Percentiles rank a stretch among this genome's conserved stretches.
Conservation (phyloP, 1,139 yeast species). For the Saccharomyces hybrid region DNA sequence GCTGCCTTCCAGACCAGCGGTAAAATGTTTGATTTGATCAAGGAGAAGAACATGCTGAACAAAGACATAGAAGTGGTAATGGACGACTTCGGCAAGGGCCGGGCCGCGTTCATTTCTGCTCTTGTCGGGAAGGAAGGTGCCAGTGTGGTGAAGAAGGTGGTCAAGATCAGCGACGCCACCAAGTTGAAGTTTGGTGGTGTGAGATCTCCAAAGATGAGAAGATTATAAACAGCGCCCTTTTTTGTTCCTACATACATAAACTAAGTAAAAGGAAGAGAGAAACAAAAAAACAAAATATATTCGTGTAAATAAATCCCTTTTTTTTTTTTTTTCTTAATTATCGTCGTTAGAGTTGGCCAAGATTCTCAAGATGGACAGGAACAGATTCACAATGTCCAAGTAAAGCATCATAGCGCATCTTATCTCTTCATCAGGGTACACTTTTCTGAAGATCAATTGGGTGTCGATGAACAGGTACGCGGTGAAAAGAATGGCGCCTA, state of each 20-base stretch:
- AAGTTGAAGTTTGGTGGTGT: constrained; percentile 88
- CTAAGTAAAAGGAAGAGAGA: neutral
- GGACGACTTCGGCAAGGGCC: constrained; percentile 80
- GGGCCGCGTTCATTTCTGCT: constrained; percentile 80
- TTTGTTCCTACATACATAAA: neutral
- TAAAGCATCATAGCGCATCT: constrained; percentile 71
- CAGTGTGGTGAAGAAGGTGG: constrained; percentile 53
- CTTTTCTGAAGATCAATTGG: constrained; percentile 70
- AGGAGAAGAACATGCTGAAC: constrained; percentile 48
- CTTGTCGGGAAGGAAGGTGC: constrained; percentile 86
- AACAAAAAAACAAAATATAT: neutral
- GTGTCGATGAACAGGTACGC: constrained; percentile 75
- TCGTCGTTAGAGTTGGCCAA: constrained; percentile 25
- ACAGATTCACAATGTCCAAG: constrained; percentile 75
- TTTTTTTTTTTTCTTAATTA: neutral
- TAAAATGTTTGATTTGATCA: constrained; percentile 63
- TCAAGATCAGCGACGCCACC: constrained; percentile 70
- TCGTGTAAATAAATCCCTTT: neutral
- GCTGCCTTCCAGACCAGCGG: constrained; percentile 84
- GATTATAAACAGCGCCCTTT: constrained; percentile 42
- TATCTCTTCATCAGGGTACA: constrained; percentile 80
- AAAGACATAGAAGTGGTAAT: constrained; percentile 65
- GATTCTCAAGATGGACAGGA: constrained; percentile 66
- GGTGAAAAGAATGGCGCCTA: constrained; percentile 73
- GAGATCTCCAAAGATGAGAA: constrained; percentile 75